phyloP scores from a whole-genome alignment of 2,329 filamentous ascomycete species.

The Rutstroemia sydowiana region DNA sequence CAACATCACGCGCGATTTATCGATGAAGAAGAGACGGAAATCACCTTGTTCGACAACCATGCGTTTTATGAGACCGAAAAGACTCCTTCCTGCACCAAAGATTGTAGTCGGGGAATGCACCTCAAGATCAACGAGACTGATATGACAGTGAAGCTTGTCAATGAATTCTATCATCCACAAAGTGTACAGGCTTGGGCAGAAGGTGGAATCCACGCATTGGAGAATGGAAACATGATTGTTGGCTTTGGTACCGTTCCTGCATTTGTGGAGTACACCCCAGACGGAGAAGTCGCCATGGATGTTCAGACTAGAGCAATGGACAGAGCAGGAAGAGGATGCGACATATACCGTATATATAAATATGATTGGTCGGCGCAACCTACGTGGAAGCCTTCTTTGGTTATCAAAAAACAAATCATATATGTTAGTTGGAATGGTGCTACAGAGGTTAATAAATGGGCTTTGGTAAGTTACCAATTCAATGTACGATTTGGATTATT shows the following conservation, averaged over 20 bases:
- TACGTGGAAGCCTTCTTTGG: constrained; percentile 20
- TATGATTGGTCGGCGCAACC: constrained; percentile 25
- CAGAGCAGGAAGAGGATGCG: constrained; percentile 18
- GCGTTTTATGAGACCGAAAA: constrained; percentile 17
- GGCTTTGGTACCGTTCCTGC: constrained; percentile 44
- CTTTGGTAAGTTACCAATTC: constrained; percentile 9
- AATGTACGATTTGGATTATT: neutral
- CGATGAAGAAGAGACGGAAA: constrained; percentile 26
- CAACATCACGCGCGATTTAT: constrained; percentile 37
- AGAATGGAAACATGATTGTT: constrained; percentile 39
- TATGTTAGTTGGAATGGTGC: constrained; percentile 32
- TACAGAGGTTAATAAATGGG: constrained; percentile 25
- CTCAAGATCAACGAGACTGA: constrained; percentile 33
- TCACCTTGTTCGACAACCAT: constrained; percentile 28
- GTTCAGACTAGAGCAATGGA: constrained; percentile 34
- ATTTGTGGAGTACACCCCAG: constrained; percentile 38
- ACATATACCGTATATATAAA: constrained; percentile 25
- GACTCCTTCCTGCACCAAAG: neutral
- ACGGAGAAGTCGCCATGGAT: constrained; percentile 36
- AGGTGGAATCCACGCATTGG: constrained; percentile 38
- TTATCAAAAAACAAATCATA: constrained; percentile 16
- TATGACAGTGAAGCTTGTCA: constrained; percentile 37
- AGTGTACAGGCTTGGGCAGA: constrained; percentile 36
- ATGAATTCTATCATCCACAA: constrained; percentile 34
- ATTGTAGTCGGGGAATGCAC: constrained; percentile 29